Evolutionary conservation across 208 protist genomes (phyloP), one percentile per base, ranked within the genome.

Genomic region (Acanthamoeba castellanii): DNA sequence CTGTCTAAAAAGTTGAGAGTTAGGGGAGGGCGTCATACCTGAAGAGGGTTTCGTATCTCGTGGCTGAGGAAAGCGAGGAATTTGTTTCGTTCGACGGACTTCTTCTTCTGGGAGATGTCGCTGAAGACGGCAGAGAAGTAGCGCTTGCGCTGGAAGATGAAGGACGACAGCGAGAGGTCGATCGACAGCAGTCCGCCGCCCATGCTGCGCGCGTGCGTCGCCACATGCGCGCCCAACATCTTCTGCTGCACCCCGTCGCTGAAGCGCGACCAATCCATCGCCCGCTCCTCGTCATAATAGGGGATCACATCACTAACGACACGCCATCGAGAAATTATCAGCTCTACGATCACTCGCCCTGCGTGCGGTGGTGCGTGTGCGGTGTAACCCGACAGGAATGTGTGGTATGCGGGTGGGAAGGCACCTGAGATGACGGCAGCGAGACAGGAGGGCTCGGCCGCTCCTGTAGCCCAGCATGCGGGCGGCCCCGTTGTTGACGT

Each of bases 91-190:
- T 87, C 78, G 25, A 61, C 3, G n/a, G 30, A 14, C 25, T 87
- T 87, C 52, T 87, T 87, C 78, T 87, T 87, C 4, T 87, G 78
- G 6, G 78, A 64, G 52, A 61, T 87, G 78, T 87, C 78, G 78
- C n/a, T 87, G 25, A 87, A 61, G 27, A 87, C 52, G 20, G 78
- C 78, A 8, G 78, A 64, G 52, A 87, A 87, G 30, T 87, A 87
- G 27, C 30, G 14, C 78, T 57, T 87, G 45, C 52, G 78, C 25
- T 37, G 37, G 52, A 87, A 87, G 42, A 87, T 11, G 52, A 87
- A 87, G 50, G 78, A 87, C 18, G 78, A 64, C 11, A 87, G 45
- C 50, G 78, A 87, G n/a, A 87, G 78, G 78, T 87, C 78, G 50
- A 87, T 61, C 7, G 78, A 61, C 14, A 87, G 45, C 18, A 87